Evolutionary conservation across 257 asterid species (phyloP).

Genomic region (Salvia splendens): DNA sequence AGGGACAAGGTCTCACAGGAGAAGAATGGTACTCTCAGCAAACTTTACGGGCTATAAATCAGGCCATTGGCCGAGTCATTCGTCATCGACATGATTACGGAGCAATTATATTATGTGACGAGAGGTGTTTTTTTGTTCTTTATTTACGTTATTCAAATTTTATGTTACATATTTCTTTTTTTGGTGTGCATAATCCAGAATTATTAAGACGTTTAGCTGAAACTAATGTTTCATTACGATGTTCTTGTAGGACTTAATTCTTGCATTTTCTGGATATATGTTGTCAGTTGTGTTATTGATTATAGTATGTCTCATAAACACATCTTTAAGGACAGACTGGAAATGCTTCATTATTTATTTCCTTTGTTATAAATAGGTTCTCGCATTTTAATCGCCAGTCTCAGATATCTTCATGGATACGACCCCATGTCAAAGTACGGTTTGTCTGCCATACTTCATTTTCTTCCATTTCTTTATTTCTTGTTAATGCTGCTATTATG

Average conservation of each 20-base stretch:
- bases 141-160: too few relatives aligned
- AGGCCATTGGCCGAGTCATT: constrained; percentile 98
- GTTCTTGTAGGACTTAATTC: constrained; percentile 9
- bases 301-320: neutral
- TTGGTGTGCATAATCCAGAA: constrained; percentile 3
- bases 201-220: constrained; percentile 16
- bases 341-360: constrained; percentile 1
- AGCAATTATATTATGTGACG: constrained; percentile 94
- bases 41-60: constrained; percentile 96
- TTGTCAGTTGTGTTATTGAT: constrained; percentile 22
- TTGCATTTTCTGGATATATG: constrained; percentile 23
- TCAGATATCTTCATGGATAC: constrained; percentile 88
- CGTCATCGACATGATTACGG: constrained; percentile 98
- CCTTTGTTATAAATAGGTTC: constrained; percentile 55
- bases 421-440: constrained; percentile 81
- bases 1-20: constrained; percentile 74
- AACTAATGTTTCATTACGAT: neutral
- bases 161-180: neutral
- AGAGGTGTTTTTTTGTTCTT: constrained; percentile 51
- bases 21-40: constrained; percentile 98
- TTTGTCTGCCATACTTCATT: constrained; percentile 37
- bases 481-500: constrained; percentile 13
- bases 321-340: neutral
- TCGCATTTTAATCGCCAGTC: constrained; percentile 68
- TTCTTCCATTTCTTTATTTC: constrained; percentile 2